These are phyloP conservation scores for Chalciporus piperatus DNA, from an alignment of 768 basidiomycete species.

Conservation along the genomic window DNA sequence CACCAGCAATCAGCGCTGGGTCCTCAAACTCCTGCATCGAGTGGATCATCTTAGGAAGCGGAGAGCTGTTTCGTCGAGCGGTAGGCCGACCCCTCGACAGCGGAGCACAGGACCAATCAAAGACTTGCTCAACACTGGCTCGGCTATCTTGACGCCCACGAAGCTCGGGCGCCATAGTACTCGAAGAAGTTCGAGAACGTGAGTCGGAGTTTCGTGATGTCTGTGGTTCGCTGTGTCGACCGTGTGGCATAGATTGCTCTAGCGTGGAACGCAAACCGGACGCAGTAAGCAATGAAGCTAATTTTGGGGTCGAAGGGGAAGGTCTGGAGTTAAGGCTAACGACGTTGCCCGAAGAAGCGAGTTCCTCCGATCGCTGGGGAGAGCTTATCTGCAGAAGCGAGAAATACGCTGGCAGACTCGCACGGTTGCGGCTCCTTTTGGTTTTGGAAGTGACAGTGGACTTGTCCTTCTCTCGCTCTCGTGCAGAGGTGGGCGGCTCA, in stretches of 20 bases:
- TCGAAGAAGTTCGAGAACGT: conserved; percentile 35
- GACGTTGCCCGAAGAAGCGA: conserved; percentile 47
- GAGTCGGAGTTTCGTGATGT: conserved; percentile 36
- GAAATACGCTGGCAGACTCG: conserved; percentile 73
- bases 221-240: conserved; percentile 45
- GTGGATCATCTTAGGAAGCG: conserved; percentile 48
- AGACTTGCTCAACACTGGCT: conserved; percentile 42
- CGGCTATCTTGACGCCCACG: conserved; percentile 24
- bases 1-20: conserved; percentile 23
- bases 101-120: conserved; percentile 46
- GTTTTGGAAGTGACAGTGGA: conserved; percentile 37
- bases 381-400: conserved; percentile 61
- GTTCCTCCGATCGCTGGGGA: conserved; percentile 35
- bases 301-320: conserved; percentile 63
- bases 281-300: conserved; percentile 31
- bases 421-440: conserved; percentile 61
- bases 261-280: conserved; percentile 36
- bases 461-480: conserved; percentile 23
- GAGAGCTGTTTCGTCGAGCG: conserved; percentile 56
- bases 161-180: conserved; percentile 6
- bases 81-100: conserved; percentile 44
- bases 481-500: conserved; percentile 33
- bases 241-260: conserved; percentile 47
- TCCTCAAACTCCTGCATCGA: conserved; percentile 35
- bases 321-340: conserved; percentile 37